Base-by-base conservation (phyloP, 495 filamentous ascomycete species). In the Cenococcum geophilum region DNA sequence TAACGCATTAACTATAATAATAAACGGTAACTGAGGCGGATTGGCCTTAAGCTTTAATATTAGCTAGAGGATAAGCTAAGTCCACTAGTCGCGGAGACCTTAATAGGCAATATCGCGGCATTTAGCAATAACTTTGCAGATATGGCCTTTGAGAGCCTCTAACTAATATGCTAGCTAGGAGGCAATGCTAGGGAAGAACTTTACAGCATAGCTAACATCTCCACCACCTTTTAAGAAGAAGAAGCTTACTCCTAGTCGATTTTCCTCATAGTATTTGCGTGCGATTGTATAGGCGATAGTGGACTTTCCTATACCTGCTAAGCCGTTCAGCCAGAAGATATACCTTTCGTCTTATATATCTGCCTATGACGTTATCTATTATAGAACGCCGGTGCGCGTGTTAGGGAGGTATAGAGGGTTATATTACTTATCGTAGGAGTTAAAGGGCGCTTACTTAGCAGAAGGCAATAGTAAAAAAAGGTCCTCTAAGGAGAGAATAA, bases 321-420 rank as follows among this genome's bases (percentile, higher is more conserved):
- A n/a, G n/a, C n/a, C n/a, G n/a, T 59, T 56, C 56, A 75, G 59
- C 73, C 71, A 75, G 56, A 72, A 72, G 57, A 73, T 70, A 36
- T 10, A n/a, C n/a, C n/a, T n/a, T n/a, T n/a, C n/a, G n/a, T n/a
- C n/a, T n/a, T 6, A n/a, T 16, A 21, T 40, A 20, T 62, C 50
- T 1, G 27, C 58, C 68, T 67, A 69, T 5, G 36, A 12, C 9
- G 11, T 35, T 22, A 65, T 66, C 4, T 61, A 20, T 12, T 55
- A 21, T 12, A 68, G 67, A 0, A 70, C 50, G 4, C 62, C 62
- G 42, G 54, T 64, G 14, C 67, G 25, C 14, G 67, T 69, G n/a
- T 35, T 45, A 20, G 37, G 18, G n/a, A n/a, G n/a, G n/a, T n/a
- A n/a, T n/a, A n/a, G n/a, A n/a, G n/a, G n/a, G n/a, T n/a, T n/a